phyloP scores from a whole-genome alignment of 345 rosid species.

The Gossypium bickii region DNA sequence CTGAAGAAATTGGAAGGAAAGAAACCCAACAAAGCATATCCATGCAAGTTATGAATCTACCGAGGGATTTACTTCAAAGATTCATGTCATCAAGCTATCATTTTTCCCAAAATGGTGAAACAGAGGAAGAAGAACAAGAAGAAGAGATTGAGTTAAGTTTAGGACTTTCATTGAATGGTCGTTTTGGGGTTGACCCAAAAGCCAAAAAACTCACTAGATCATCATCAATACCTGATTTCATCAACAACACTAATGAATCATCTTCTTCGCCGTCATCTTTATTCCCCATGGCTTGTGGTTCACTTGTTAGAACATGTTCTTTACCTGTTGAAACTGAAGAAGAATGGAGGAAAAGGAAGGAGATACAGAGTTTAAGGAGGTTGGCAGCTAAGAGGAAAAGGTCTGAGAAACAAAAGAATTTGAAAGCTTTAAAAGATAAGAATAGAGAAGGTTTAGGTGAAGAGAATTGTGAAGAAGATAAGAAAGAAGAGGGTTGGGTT shows the following conservation, averaged over 20 bases:
- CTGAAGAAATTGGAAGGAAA: slow-evolving; percentile 27
- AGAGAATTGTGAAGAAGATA: slow-evolving; percentile 27
- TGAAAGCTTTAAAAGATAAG: slow-evolving; percentile 28
- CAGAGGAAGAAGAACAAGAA: slow-evolving; percentile 23
- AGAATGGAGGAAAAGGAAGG: slow-evolving; percentile 73
- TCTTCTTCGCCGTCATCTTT: slow-evolving; percentile 11
- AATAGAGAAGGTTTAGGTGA: slow-evolving; percentile 21
- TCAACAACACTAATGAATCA: slow-evolving; percentile 25
- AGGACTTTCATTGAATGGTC: slow-evolving; percentile 74
- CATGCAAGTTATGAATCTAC: slow-evolving; percentile 20
- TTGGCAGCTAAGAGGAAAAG: slow-evolving; percentile 78
- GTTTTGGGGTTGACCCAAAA: slow-evolving; percentile 73
- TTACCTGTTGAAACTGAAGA: slow-evolving; percentile 61
- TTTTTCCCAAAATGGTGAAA: slow-evolving; percentile 18
- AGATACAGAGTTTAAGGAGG: slow-evolving; percentile 57
- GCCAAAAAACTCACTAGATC: slow-evolving; percentile 46
- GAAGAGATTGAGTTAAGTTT: slow-evolving; percentile 65
- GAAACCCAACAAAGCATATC: slow-evolving; percentile 23
- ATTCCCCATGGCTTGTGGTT: slow-evolving; percentile 19
- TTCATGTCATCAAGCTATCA: slow-evolving; percentile 28
- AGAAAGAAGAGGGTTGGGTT: slow-evolving; percentile 18
- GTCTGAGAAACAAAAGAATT: slow-evolving; percentile 60
- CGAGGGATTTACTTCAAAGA: slow-evolving; percentile 41
- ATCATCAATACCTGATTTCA: slow-evolving; percentile 57
- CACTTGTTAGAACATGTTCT: slow-evolving; percentile 54